Evolutionary conservation across 768 basidiomycete species (phyloP), one percentile per base, ranked within the genome.

Genomic region (Phylloporus sp.): DNA sequence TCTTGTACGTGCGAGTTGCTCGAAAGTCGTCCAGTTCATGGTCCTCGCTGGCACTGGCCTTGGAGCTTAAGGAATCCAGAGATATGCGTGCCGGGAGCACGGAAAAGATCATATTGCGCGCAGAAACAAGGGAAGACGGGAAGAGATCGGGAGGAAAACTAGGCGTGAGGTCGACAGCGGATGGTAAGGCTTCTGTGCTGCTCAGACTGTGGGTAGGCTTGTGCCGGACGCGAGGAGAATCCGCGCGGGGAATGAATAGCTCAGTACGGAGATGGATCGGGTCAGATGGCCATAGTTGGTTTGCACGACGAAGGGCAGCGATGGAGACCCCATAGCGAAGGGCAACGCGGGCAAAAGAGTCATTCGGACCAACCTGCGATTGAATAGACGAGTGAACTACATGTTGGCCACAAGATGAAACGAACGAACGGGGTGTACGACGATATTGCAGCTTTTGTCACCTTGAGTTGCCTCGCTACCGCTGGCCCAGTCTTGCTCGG

Each of bases 251-350:
- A 46, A 98, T 84, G 58, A 87, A 83, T 28, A 96, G 79, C 6
- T 80, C 73, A 37, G 82, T 81, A 23, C 94, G 86, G 27, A 93
- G 77, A 67, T 95, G 90, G 37, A 99, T 87, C 1, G 90, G 78
- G 62, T 98, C 96, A 7, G 89, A 86, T 6, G 90, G 65, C 96
- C 96, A 99, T 8, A 99, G 72, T 54, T 93, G 90, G 65, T 99
- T 99, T 38, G 84, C 83, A 55, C 82, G 76, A 38, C 94, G 84
- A 11, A 99, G 76, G 13, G 86, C 84, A 22, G 89, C 77, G 43
- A 96, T 72, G 15, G 84, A 78, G 44, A 95, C 84, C 3, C 90
- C 90, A 64, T 97, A 96, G 57, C 84, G 90, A 39, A 98, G 72
- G 0, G 95, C 82, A 11, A 98, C 84, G 22, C 90, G 86, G 14